Evolutionary conservation across 2,329 filamentous ascomycete genomes (phyloP), one percentile per base, ranked within the genome.

Genomic region (Malbranchea zuffiana): DNA sequence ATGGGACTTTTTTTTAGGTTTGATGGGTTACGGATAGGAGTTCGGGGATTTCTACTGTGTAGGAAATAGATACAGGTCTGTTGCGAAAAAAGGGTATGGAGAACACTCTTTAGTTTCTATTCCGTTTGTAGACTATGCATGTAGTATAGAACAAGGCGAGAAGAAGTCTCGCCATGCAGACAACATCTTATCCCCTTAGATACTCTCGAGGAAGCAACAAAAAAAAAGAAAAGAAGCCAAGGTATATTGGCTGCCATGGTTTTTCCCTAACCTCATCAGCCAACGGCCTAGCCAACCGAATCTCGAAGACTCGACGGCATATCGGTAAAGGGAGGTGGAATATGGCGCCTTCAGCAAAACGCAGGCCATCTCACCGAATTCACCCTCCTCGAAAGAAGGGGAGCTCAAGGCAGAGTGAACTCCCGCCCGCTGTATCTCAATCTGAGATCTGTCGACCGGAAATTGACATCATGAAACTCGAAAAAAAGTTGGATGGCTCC

Each of bases 361-460:
- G n/a, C n/a, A n/a, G n/a, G n/a, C n/a, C n/a, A n/a, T n/a, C n/a
- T n/a, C 52, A 50, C 59, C 65, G 61, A 58, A 58, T 64, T 66
- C 65, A 66, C 67, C 72, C 70, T 72, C 75, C 73, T 74, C 84
- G 79, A 80, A 71, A 69, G 63, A 48, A 55, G 63, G 72, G 78
- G 78, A 82, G 69, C 75, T 74, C 71, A 74, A 73, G 74, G 71
- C 53, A 50, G 52, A 57, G 65, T 56, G 53, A 54, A 54, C 51
- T 54, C 59, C 62, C 63, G 62, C 67, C 65, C 61, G 68, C 68
- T 65, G 62, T 66, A 52, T 47, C 53, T 90, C 74, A 55, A 62
- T 94, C 80, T 92, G 62, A 83, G 80, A 90, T 78, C 82, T 90
- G 86, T 93, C 84, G 82, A 86, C 83, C 77, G 80, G 82, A 87